Conservation (phyloP, 2,329 filamentous ascomycete genomes). For the Pyrenophora graminea region DNA sequence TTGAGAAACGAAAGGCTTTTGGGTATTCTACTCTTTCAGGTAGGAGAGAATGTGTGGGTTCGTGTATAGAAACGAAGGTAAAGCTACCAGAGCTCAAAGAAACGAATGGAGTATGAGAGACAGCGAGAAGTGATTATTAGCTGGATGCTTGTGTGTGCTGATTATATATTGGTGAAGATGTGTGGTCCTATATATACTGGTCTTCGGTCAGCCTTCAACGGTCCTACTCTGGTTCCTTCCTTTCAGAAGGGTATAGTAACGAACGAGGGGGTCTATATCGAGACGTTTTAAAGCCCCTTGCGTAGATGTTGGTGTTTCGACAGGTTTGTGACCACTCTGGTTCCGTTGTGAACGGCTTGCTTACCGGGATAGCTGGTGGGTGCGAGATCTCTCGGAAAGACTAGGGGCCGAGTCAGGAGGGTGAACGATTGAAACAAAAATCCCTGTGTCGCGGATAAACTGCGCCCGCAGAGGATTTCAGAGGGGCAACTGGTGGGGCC, state of each 20-base stretch:
- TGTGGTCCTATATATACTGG: conserved; percentile 15
- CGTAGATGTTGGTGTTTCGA: conserved; percentile 25
- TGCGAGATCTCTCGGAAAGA: conserved; percentile 12
- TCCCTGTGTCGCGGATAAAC: conserved; percentile 24
- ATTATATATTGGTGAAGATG: conserved; percentile 6
- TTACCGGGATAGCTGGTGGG: conserved; percentile 15
- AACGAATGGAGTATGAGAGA: conserved; percentile 17
- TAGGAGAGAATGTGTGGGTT: not conserved
- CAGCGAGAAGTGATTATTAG: conserved; percentile 11
- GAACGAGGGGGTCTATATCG: conserved; percentile 7
- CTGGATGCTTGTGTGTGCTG: conserved; percentile 2
- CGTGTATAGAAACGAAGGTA: conserved; percentile 13
- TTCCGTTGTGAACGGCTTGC: conserved; percentile 13
- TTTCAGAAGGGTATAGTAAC: conserved; percentile 18
- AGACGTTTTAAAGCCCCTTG: conserved; percentile 17
- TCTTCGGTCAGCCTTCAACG: conserved; percentile 5
- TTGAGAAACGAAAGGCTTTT: conserved; percentile 4
- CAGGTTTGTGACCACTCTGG: conserved; percentile 13
- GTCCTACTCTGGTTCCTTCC: conserved; percentile 4
- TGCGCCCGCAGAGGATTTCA: not conserved
- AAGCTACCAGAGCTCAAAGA: conserved; percentile 42
- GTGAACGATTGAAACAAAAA: conserved; percentile 16
- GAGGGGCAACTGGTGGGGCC: not conserved
- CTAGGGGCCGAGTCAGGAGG: conserved; percentile 12
- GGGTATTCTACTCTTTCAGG: not conserved